Conservation (phyloP, 1,284 basidiomycete genomes). For the Bjerkandera adusta region DNA sequence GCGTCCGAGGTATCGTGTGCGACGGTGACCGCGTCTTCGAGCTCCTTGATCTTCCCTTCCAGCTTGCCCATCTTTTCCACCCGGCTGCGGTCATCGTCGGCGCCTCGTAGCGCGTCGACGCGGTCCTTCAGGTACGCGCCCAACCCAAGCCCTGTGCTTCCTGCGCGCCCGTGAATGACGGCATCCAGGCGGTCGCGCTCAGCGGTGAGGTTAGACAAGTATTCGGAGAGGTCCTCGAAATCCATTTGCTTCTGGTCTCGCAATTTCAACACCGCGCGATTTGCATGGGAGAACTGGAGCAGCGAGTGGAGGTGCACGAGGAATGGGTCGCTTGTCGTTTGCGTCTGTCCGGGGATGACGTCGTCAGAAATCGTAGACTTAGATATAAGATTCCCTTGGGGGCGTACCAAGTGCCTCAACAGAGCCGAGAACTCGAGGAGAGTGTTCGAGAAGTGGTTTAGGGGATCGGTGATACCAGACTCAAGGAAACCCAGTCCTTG, state of each 20-base stretch:
- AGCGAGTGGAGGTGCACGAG: constrained; percentile 88
- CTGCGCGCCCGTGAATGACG: constrained; percentile 77
- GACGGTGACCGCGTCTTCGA: constrained; percentile 93
- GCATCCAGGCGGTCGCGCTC: constrained; percentile 93
- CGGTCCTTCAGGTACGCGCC: constrained; percentile 93
- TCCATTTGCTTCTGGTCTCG: constrained; percentile 99
- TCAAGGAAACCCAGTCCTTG: constrained; percentile 97
- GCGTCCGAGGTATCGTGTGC: constrained; percentile 95
- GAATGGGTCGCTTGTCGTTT: constrained; percentile 84
- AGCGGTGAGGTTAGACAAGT: constrained; percentile 85
- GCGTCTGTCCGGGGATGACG: constrained; percentile 51
- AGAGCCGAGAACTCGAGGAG: constrained; percentile 90
- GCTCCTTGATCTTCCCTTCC: constrained; percentile 93
- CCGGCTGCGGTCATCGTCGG: constrained; percentile 90
- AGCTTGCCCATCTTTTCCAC: constrained; percentile 93
- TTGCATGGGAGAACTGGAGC: constrained; percentile 85
- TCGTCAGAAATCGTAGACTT: neutral
- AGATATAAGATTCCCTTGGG: too few species aligned
- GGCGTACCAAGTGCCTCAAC: constrained; percentile 74
- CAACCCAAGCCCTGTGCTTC: constrained; percentile 78
- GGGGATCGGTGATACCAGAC: constrained; percentile 94
- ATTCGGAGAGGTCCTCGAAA: constrained; percentile 96
- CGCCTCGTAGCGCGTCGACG: constrained; percentile 88
- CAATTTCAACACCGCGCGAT: constrained; percentile 88
- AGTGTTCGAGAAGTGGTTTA: constrained; percentile 95